These are phyloP conservation scores for Coemansia sp. DNA, from an alignment of 192 early-diverging fungal genomes.

Conservation along the genomic window DNA sequence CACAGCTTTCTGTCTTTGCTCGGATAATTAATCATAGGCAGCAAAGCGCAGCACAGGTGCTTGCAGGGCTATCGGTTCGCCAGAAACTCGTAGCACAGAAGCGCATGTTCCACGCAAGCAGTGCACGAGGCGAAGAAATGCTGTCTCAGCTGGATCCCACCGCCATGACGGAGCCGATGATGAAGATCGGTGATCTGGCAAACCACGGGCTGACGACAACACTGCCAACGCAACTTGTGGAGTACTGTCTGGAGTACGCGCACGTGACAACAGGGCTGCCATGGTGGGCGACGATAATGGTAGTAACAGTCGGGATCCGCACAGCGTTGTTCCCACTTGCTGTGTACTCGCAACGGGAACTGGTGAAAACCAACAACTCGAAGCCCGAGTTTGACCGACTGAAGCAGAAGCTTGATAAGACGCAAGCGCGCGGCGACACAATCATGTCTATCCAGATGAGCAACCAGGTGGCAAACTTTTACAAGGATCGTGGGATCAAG, in stretches of 20 bases:
- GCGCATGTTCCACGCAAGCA: neutral
- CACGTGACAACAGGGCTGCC: slow-evolving; percentile 83
- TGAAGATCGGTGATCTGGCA: slow-evolving; percentile 85
- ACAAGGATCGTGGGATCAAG: slow-evolving; percentile 63
- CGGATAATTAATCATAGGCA: neutral
- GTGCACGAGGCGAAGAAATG: neutral
- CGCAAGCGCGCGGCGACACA: slow-evolving; percentile 61
- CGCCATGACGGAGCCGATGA: slow-evolving; percentile 2
- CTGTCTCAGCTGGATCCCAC: neutral
- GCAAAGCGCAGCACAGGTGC: neutral
- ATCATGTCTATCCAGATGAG: slow-evolving; percentile 51
- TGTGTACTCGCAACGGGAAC: slow-evolving; percentile 33
- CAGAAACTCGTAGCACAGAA: neutral
- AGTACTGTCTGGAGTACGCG: slow-evolving; percentile 73
- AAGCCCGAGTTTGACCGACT: slow-evolving; percentile 71
- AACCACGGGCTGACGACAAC: slow-evolving; percentile 74
- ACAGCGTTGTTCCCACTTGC: slow-evolving; percentile 69
- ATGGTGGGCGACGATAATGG: slow-evolving; percentile 91
- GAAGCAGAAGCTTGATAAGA: slow-evolving; percentile 63
- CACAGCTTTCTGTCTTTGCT: too few relatives aligned
- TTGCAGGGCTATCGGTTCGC: neutral
- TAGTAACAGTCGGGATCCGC: slow-evolving; percentile 62
- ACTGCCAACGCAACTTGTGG: slow-evolving; percentile 69
- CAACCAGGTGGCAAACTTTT: slow-evolving; percentile 62
- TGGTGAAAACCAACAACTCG: slow-evolving; percentile 30